phyloP scores from a whole-genome alignment of 1,139 yeast genomes.

The Magnusiomyces suaveolens region DNA sequence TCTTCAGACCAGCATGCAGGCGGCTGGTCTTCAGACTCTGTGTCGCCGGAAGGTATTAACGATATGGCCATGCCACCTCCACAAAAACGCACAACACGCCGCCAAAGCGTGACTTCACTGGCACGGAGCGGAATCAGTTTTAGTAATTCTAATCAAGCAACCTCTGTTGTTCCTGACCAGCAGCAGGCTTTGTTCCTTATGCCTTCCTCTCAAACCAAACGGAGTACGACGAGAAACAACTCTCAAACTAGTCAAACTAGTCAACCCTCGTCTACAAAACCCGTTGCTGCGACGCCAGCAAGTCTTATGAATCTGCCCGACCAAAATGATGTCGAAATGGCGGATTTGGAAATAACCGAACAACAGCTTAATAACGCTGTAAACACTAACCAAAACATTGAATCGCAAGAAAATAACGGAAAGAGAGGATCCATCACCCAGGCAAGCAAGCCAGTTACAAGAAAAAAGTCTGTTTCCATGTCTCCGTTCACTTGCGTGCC shows the following conservation, averaged over 20 bases:
- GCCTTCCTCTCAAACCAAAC: neutral
- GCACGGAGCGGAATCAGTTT: constrained; percentile 14
- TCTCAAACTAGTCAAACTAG: neutral
- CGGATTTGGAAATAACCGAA: constrained; percentile 17
- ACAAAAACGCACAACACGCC: constrained; percentile 15
- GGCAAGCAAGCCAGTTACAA: neutral
- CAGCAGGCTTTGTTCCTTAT: neutral
- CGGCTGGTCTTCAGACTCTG: constrained; percentile 19
- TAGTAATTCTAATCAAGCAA: neutral
- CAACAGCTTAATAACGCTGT: constrained; percentile 23
- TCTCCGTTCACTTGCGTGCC: constrained; percentile 14
- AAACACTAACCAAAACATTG: constrained; percentile 21
- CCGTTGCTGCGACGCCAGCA: constrained; percentile 33
- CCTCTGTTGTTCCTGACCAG: neutral
- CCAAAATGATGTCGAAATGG: constrained; percentile 15
- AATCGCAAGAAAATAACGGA: constrained; percentile 9
- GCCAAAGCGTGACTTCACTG: constrained; percentile 7
- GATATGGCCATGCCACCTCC: constrained; percentile 27
- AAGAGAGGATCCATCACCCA: neutral
- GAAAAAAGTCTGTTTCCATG: constrained; percentile 2
- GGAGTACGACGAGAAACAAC: neutral
- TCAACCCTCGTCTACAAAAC: neutral
- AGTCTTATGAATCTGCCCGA: constrained; percentile 35
- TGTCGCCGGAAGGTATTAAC: constrained; percentile 23
- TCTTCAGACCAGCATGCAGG: constrained; percentile 11